Percentiles rank a stretch among this genome's conserved stretches.
These are phyloP conservation scores for Fusarium beomiforme DNA, from an alignment of 2,329 filamentous ascomycete genomes.

Conservation along the genomic window DNA sequence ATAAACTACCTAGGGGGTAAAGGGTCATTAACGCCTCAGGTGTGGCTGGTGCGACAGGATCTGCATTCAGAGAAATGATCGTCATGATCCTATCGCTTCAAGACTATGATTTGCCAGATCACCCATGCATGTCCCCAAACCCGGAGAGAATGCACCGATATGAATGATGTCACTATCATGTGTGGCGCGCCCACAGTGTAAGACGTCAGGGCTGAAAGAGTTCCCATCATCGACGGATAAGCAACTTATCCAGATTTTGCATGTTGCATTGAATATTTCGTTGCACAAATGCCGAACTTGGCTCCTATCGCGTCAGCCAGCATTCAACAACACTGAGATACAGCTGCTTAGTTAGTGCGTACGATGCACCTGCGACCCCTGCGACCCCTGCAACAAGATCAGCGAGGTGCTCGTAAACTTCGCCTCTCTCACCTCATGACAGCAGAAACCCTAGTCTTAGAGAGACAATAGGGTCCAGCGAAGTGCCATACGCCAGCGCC, in stretches of 20 bases:
- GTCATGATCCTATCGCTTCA: background rate
- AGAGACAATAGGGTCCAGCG: background rate
- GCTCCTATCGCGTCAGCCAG: background rate
- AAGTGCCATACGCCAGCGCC: background rate
- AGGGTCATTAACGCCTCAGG: conserved; percentile 1
- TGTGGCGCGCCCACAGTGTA: conserved; percentile 36
- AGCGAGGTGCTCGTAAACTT: conserved; percentile 19
- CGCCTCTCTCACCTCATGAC: conserved; percentile 28
- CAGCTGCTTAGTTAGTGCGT: background rate
- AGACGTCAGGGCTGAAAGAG: background rate
- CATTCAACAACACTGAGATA: background rate
- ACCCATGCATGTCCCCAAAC: background rate
- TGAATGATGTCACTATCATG: conserved; percentile 36
- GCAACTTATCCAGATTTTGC: background rate
- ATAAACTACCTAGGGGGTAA: background rate
- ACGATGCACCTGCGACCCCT: background rate
- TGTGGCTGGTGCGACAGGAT: conserved; percentile 25
- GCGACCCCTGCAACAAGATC: conserved; percentile 8
- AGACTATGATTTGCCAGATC: conserved; percentile 19
- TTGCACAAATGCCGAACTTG: background rate
- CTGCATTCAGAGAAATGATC: conserved; percentile 18
- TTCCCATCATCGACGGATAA: background rate
- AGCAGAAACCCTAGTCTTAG: background rate
- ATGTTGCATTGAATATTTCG: background rate
- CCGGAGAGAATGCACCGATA: conserved; percentile 34